phyloP scores from a whole-genome alignment of 345 rosid species.

The Conringia planisiliqua region DNA sequence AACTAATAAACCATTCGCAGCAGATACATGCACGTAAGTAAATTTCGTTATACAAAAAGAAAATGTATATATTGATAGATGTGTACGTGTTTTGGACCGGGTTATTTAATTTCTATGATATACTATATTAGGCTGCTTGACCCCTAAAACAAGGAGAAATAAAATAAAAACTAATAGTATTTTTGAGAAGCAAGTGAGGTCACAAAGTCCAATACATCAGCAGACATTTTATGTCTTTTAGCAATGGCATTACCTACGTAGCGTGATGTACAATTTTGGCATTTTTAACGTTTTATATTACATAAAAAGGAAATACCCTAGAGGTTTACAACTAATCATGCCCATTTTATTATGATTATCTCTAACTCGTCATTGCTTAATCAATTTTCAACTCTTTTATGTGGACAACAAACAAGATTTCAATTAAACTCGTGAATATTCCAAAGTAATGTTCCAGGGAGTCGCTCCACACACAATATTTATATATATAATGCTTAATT shows the following conservation, averaged over 20 bases:
- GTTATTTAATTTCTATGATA: background rate
- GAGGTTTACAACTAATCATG: slow-evolving; percentile 31
- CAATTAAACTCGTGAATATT: slow-evolving; percentile 33
- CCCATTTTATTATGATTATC: slow-evolving; percentile 18
- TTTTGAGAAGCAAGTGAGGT: slow-evolving; percentile 27
- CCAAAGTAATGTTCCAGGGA: slow-evolving; percentile 26
- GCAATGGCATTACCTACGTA: slow-evolving; percentile 24
- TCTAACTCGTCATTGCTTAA: slow-evolving; percentile 6
- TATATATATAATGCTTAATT: background rate
- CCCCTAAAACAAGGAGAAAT: slow-evolving; percentile 31
- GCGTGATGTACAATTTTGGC: slow-evolving; percentile 38
- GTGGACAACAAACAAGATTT: slow-evolving; percentile 19
- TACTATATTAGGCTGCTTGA: slow-evolving; percentile 12
- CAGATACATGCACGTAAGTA: background rate
- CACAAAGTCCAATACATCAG: slow-evolving; percentile 33
- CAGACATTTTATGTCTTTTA: slow-evolving; percentile 37
- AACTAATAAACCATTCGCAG: background rate
- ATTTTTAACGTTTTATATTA: slow-evolving; percentile 14
- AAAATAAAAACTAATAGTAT: background rate
- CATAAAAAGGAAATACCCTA: slow-evolving; percentile 12
- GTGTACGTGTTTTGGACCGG: slow-evolving; percentile 19
- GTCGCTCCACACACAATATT: background rate
- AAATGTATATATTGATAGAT: background rate
- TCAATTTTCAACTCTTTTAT: slow-evolving; percentile 18
- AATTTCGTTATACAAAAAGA: background rate